phyloP scores from a whole-genome alignment of 2,329 filamentous ascomycete genomes.

The Mycogone perniciosa region DNA sequence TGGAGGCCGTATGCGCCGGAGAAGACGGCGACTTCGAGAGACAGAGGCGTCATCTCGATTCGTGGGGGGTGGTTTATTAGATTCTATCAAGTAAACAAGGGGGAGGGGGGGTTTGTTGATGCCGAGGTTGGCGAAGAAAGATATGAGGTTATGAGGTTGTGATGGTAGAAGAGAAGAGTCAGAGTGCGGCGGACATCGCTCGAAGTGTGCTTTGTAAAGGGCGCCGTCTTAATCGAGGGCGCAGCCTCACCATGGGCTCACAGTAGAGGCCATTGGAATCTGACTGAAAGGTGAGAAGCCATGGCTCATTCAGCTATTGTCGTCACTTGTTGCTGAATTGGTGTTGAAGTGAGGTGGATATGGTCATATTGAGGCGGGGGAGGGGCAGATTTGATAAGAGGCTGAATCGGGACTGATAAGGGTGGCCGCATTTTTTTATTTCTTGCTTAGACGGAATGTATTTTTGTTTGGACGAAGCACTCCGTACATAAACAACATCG shows the following conservation, averaged over 20 bases:
- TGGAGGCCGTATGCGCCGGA: constrained; percentile 33
- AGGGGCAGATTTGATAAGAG: constrained; percentile 10
- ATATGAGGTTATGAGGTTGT: neutral
- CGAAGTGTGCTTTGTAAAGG: too few relatives aligned
- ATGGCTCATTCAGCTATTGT: neutral
- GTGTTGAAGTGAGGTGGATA: neutral
- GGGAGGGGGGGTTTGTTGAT: neutral
- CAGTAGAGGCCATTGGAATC: too few relatives aligned
- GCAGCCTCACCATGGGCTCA: too few relatives aligned
- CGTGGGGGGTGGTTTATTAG: constrained; percentile 1
- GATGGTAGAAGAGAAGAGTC: neutral
- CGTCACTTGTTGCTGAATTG: neutral
- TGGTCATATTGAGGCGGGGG: constrained; percentile 1
- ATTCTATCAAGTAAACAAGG: neutral
- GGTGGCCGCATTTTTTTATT: neutral
- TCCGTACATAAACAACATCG: too few relatives aligned
- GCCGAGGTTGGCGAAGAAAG: neutral
- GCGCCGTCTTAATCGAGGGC: too few relatives aligned
- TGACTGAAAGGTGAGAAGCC: too few relatives aligned
- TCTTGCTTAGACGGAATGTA: too few relatives aligned
- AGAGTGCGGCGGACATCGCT: too few relatives aligned
- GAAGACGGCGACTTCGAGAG: constrained; percentile 51
- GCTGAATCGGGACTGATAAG: too few relatives aligned
- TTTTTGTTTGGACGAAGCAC: too few relatives aligned
- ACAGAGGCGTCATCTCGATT: constrained; percentile 10